phyloP scores from a whole-genome alignment of 208 protist species.

The Leishmania guyanensis region DNA sequence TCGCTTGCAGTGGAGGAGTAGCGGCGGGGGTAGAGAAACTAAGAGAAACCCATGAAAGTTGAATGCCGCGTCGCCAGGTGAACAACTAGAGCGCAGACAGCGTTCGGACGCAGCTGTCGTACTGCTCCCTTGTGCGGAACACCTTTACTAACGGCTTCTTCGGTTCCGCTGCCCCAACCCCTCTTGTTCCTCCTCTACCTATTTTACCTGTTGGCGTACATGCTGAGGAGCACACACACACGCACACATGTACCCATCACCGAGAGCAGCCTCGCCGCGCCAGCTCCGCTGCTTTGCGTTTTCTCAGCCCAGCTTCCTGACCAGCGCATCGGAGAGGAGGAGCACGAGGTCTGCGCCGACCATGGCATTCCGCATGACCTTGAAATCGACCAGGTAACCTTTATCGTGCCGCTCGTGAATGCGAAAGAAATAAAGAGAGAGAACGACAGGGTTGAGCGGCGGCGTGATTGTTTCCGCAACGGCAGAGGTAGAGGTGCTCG shows the following conservation, averaged over 20 bases:
- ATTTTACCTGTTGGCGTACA: neutral
- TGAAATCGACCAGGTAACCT: slow-evolving; percentile 80
- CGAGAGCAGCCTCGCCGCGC: neutral
- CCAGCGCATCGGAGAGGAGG: slow-evolving; percentile 52
- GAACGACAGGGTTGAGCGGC: slow-evolving; percentile 38
- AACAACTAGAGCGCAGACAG: neutral
- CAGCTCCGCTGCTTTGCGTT: neutral
- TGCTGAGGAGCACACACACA: neutral
- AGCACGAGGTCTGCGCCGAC: slow-evolving; percentile 65
- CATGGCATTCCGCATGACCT: slow-evolving; percentile 60
- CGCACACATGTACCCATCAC: neutral
- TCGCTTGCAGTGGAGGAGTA: neutral
- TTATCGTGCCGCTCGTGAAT: slow-evolving; percentile 84
- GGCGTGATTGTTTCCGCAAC: neutral
- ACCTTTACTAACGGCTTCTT: neutral
- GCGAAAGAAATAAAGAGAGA: slow-evolving; percentile 79
- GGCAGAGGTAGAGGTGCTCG: neutral
- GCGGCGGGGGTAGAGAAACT: neutral
- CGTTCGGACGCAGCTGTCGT: neutral
- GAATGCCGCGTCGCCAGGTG: neutral
- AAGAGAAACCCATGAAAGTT: neutral
- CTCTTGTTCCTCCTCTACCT: too few relatives aligned
- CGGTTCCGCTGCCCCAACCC: too few relatives aligned
- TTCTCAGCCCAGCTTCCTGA: slow-evolving; percentile 39
- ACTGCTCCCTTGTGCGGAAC: neutral